phyloP scores from a whole-genome alignment of 495 filamentous ascomycete species.

The Aspergillus nidulans region DNA sequence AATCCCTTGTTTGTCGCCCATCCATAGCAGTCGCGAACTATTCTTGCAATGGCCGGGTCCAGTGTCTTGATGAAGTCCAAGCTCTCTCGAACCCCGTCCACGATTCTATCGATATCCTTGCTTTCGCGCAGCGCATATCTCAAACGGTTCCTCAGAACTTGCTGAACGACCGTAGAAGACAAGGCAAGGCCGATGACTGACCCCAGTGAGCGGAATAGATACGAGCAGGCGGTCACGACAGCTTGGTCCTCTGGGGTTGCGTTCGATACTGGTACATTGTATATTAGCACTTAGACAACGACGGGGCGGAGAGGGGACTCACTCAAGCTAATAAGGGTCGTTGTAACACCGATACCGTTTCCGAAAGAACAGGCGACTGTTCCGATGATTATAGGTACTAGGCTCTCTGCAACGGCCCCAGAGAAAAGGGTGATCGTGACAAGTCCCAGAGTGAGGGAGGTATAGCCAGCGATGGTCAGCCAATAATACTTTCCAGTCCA shows the following conservation, averaged over 20 bases:
- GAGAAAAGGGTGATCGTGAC: conserved; percentile 57
- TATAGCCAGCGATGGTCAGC: conserved; percentile 61
- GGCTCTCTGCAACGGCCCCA: conserved; percentile 42
- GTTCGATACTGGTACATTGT: conserved; percentile 58
- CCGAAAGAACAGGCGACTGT: conserved; percentile 52
- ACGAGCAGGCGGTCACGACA: conserved; percentile 77
- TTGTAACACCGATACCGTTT: conserved; percentile 67
- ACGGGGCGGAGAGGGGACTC: conserved; percentile 19
- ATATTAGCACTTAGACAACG: not conserved
- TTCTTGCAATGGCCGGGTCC: conserved; percentile 52
- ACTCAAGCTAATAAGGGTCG: conserved; percentile 61
- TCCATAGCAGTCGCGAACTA: conserved; percentile 69
- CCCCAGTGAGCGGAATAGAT: conserved; percentile 83
- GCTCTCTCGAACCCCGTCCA: conserved; percentile 67
- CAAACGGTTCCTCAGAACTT: conserved; percentile 59
- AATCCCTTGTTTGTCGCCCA: conserved; percentile 48
- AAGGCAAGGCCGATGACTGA: conserved; percentile 69
- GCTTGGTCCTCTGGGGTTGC: conserved; percentile 65
- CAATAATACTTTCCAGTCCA: conserved; percentile 74
- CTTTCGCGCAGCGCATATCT: conserved; percentile 47
- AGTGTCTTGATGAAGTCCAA: conserved; percentile 66
- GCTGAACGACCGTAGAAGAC: conserved; percentile 69
- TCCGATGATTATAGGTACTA: conserved; percentile 51
- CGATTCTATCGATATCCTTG: conserved; percentile 63
- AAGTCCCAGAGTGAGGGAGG: conserved; percentile 46